Evolutionary conservation across 2,329 filamentous ascomycete genomes (phyloP), one percentile per base, ranked within the genome.

Genomic region (Dothiorella sarmentorum): DNA sequence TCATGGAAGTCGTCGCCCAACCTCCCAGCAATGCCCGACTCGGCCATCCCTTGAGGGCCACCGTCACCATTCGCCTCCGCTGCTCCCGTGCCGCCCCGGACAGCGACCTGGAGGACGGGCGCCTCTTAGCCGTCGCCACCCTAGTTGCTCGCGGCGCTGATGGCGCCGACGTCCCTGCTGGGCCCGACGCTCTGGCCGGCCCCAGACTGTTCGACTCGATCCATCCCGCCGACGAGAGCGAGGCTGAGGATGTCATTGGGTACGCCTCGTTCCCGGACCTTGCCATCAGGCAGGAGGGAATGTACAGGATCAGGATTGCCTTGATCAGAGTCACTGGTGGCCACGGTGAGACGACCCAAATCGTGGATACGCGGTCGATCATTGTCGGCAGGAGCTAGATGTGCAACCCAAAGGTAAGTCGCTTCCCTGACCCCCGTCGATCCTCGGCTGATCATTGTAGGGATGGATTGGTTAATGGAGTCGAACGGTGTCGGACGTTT

Each of bases 231-330:
- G 71, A 72, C 37, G 71, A 71, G n/a, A n/a, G n/a, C 63, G 68
- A 72, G 15, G 63, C 70, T 3, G 63, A 66, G 18, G 47, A 57
- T 20, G 71, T 70, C 11, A 68, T 74, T 7, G 71, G 71, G 24
- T 73, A 73, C 58, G 71, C 73, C 65, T 67, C 66, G 59, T 74
- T 74, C 56, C 67, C 71, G 26, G 68, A 69, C 17, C 71, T 74
- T 33, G 58, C 63, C 44, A 71, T 74, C 42, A 67, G 69, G 17
- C 70, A 72, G 60, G 65, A 68, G 37, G 71, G 71, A 40, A 71
- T 67, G 15, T 74, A 69, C 61, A 67, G 68, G 27, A 71, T 74
- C 64, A 67, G 71, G 49, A 68, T 74, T 60, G 73, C 71, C 3
- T 63, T 74, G 24, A 64, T 73, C n/a, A 67, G 68, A 38, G 69